Conservation (phyloP, 305 asterid genomes). For the Fraxinus baroniana region DNA sequence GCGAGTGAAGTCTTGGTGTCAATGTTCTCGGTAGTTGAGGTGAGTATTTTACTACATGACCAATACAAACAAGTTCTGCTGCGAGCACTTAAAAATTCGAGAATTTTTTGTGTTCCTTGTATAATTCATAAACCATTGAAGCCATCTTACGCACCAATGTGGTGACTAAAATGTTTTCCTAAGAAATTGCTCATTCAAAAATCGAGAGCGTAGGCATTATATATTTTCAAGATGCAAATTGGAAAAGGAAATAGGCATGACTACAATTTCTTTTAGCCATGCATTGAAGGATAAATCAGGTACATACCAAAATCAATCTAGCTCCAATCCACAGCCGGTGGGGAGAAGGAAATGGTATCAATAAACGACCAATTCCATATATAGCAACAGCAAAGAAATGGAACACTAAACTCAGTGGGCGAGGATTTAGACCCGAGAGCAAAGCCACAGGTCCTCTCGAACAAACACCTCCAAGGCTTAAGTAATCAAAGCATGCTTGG, state of each 20-base stretch:
- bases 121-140: neutral
- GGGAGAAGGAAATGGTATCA: slow-evolving; percentile 52
- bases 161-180: neutral
- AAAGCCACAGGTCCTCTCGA: slow-evolving; percentile 49
- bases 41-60: neutral
- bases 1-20: neutral
- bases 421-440: slow-evolving; percentile 48
- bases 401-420: slow-evolving; percentile 45
- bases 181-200: neutral
- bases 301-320: slow-evolving; percentile 39
- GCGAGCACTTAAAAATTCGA: neutral
- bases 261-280: neutral
- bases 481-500: slow-evolving; percentile 49
- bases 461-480: slow-evolving; percentile 53
- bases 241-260: neutral
- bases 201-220: neutral
- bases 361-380: slow-evolving; percentile 47
- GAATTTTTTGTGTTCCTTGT: neutral
- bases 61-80: neutral
- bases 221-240: neutral
- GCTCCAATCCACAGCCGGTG: slow-evolving; percentile 48
- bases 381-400: slow-evolving; percentile 51
- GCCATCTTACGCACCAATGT: neutral
- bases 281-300: neutral
- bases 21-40: neutral